A percentile compares a stretch with the other conserved stretches of the same genome.
Evolutionary conservation across 345 rosid species (phyloP).

Genomic region (Cardamine resedifolia): DNA sequence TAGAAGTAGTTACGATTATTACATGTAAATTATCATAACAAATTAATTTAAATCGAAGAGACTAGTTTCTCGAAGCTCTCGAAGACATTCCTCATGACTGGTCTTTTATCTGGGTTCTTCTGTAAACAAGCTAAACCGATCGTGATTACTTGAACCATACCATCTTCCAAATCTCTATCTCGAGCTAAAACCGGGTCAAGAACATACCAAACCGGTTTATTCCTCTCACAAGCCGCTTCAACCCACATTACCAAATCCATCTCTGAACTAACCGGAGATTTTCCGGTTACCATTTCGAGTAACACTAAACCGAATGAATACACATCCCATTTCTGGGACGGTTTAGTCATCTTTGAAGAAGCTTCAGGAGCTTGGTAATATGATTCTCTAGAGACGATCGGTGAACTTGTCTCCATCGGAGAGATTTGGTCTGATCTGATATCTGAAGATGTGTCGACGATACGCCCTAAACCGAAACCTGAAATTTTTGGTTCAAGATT

Average conservation of each 20-base stretch:
- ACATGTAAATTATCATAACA: not conserved
- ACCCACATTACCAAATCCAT: slow-evolving; percentile 75
- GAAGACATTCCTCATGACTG: slow-evolving; percentile 58
- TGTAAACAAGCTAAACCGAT: slow-evolving; percentile 67
- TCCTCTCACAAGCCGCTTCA: slow-evolving; percentile 56
- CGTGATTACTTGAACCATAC: slow-evolving; percentile 53
- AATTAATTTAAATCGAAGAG: not conserved
- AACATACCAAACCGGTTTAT: slow-evolving; percentile 58
- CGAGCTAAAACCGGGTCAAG: slow-evolving; percentile 61
- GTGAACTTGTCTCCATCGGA: slow-evolving; percentile 51
- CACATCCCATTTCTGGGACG: slow-evolving; percentile 96
- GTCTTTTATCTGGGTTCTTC: slow-evolving; percentile 73
- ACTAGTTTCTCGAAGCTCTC: slow-evolving; percentile 51
- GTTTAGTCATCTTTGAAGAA: slow-evolving; percentile 54
- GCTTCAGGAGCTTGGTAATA: slow-evolving; percentile 86
- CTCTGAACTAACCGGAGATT: slow-evolving; percentile 50
- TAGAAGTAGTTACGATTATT: not conserved
- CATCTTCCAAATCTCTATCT: slow-evolving; percentile 58
- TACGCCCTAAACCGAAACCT: slow-evolving; percentile 77
- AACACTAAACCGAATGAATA: slow-evolving; percentile 84
- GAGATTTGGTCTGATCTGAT: slow-evolving; percentile 53
- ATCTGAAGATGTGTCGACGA: slow-evolving; percentile 56
- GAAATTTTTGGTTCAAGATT: slow-evolving; percentile 71
- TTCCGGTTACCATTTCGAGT: slow-evolving; percentile 77
- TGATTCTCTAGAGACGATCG: slow-evolving; percentile 37